Percentiles rank a stretch among this genome's conserved stretches.
Conservation (phyloP, 768 basidiomycete species). For the Agaricus bisporus region DNA sequence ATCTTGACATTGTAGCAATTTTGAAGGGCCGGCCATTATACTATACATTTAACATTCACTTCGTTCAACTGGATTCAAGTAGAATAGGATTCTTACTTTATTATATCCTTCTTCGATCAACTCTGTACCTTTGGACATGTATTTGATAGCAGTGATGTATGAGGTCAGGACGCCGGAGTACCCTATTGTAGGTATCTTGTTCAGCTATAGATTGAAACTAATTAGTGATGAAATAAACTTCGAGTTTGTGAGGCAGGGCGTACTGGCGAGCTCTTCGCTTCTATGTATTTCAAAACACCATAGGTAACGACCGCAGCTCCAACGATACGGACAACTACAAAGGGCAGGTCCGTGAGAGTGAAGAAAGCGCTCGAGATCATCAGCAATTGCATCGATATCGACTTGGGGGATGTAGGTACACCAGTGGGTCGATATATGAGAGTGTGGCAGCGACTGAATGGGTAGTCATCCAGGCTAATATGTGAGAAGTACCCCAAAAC, state of each 20-base stretch:
- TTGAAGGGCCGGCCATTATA: slow-evolving; percentile 20
- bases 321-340: background rate
- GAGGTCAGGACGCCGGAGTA: slow-evolving; percentile 19
- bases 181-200: slow-evolving; percentile 19
- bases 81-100: slow-evolving; percentile 9
- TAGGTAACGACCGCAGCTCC: background rate
- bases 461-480: too few species aligned
- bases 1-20: too few species aligned
- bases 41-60: slow-evolving; percentile 8
- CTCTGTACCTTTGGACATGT: slow-evolving; percentile 15
- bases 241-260: background rate
- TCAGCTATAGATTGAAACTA: slow-evolving; percentile 7
- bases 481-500: too few species aligned
- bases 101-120: slow-evolving; percentile 21
- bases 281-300: background rate
- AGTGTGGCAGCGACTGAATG: too few species aligned
- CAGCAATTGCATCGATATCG: background rate
- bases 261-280: slow-evolving; percentile 5
- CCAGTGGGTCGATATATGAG: background rate
- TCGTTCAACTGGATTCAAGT: background rate
- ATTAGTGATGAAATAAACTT: background rate
- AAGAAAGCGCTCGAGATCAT: background rate
- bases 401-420: background rate
- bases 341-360: background rate
- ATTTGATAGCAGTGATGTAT: slow-evolving; percentile 18